These are phyloP conservation scores for Picea abies DNA, from an alignment of 83 land plant genomes.

Conservation along the genomic window DNA sequence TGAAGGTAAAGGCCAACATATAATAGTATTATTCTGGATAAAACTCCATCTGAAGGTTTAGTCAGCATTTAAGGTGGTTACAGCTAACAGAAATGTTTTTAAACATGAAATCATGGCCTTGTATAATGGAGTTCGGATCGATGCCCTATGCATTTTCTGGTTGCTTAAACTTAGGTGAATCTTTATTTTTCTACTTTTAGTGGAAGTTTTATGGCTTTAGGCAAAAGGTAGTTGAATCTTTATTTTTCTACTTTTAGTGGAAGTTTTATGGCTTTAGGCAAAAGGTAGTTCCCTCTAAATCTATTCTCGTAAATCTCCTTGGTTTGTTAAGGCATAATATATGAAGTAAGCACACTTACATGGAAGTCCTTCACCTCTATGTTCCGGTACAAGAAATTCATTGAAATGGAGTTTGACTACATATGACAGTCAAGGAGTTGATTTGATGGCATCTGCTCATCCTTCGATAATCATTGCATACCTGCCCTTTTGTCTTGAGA, in stretches of 20 bases:
- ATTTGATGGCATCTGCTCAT: background rate
- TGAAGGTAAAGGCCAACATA: background rate
- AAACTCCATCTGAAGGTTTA: background rate
- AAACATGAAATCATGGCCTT: background rate
- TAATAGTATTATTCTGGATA: background rate
- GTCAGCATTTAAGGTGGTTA: background rate
- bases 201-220: background rate
- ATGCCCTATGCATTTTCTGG: background rate
- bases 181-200: background rate
- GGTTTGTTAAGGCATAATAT: background rate
- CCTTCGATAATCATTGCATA: background rate
- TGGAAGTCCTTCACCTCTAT: background rate
- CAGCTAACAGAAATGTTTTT: background rate
- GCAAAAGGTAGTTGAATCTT: background rate
- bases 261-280: background rate
- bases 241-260: background rate
- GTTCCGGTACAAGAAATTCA: background rate
- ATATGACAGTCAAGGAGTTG: background rate
- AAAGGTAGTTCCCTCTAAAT: no score
- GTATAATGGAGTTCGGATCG: background rate
- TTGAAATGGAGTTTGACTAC: background rate
- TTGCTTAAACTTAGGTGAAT: background rate
- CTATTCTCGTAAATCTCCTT: no score
- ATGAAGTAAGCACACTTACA: background rate
- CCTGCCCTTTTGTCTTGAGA: background rate